Evolutionary conservation across 345 rosid species (phyloP), one percentile per base, ranked within the genome.

Genomic region (Mallotus nudiflorus): DNA sequence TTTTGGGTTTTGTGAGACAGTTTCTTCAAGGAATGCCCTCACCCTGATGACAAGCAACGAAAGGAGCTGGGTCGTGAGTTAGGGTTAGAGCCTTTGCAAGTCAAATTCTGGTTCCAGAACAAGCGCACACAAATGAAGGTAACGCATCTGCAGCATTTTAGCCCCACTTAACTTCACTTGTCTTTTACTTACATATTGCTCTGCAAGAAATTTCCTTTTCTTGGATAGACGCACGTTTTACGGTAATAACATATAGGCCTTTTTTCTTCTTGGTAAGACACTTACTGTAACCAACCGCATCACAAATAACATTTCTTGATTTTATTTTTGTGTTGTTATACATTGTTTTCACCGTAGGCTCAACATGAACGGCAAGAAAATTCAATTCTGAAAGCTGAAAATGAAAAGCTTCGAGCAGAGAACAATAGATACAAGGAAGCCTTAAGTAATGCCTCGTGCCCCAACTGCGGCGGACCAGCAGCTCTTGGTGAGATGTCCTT

Each of bases 111-210:
- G 98, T 94, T 94, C 80, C 98, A 94, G 83, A 94, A 91, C 84
- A 91, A 91, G 79, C 98, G 97, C 22, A 94, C 98, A 24, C 98
- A 91, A 79, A 87, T 90, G 91, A 94, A 94, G 98, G 98, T 91
- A 77, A 52, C 19, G 20, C 44, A 12, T 58, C 20, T n/a, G 5
- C 40, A 11, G 4, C 59, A 44, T 42, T 50, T 49, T 29, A 70
- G 62, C 44, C 51, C 28, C 24, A 55, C 39, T 19, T 2, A 4
- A 9, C 4, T 1, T 42, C 14, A 8, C 9, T 42, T 24, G 7
- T 62, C 8, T 29, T 25, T 61, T n/a, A 8, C 56, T 70, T 48
- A 11, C 0, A 58, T 33, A 22, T 46, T 50, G 3, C 25, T 35
- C 6, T 37, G 25, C 6, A 25, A 42, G 24, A 25, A 16, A 15